Evolutionary conservation across 176 grass and related monocot genomes (phyloP).

Genomic region (Melocanna baccifera): DNA sequence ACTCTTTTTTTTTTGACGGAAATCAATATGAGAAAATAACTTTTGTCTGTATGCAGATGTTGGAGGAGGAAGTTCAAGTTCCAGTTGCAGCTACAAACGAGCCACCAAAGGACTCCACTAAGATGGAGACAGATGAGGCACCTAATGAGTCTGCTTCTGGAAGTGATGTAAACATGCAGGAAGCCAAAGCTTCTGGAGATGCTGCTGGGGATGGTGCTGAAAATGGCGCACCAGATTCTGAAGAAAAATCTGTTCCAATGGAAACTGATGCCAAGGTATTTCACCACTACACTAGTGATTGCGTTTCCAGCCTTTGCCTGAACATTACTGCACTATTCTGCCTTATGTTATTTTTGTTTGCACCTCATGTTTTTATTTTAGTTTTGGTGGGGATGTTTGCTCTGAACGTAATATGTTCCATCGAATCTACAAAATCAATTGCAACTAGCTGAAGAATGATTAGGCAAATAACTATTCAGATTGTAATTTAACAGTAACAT

Average conservation of each 20-base stretch:
- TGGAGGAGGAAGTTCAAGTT: constrained; percentile 82
- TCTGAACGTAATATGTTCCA: neutral
- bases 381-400: neutral
- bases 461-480: neutral
- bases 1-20: neutral
- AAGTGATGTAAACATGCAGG: constrained; percentile 65
- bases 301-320: neutral
- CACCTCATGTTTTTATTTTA: neutral
- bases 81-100: constrained; percentile 50
- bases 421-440: neutral
- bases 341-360: neutral
- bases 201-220: constrained; percentile 43
- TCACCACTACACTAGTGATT: neutral
- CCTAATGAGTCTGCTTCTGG: constrained; percentile 41
- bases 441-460: neutral
- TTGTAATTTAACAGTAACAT: neutral
- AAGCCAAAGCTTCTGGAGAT: constrained; percentile 52
- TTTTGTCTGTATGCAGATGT: constrained; percentile 48
- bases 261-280: constrained; percentile 89
- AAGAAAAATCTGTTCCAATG: constrained; percentile 74
- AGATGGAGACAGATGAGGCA: constrained; percentile 71
- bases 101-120: constrained; percentile 43
- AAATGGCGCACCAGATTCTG: constrained; percentile 54
- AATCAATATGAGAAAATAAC: neutral
- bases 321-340: neutral